Evolutionary conservation across 2,329 filamentous ascomycete genomes (phyloP), one percentile per base, ranked within the genome.

Genomic region (Aaosphaeria arxii): DNA sequence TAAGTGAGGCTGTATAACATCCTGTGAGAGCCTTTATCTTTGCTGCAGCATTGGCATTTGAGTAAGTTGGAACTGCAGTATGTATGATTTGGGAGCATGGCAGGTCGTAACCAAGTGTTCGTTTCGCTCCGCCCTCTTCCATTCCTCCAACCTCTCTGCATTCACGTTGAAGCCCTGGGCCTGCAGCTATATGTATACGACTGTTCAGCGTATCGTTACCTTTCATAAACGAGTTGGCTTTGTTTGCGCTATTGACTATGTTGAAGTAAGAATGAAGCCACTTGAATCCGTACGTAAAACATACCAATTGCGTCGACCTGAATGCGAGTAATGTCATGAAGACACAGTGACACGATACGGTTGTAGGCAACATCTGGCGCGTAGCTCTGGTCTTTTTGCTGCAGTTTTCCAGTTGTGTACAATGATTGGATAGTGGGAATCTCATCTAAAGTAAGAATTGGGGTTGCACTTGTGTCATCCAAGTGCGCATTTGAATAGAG

Each of bases 281-380:
- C n/a, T 9, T 36, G 33, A 9, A n/a, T 9, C 7, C 7, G 11
- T 61, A 62, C 1, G 64, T 58, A 39, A 60, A 64, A 39, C 65
- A 69, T 7, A 71, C 61, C 17, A 36, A 71, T 69, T 7, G 65
- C 65, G 39, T 68, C 67, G 0, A 68, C 65, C 28, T 59, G 55
- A 4, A 71, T 31, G n/a, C 53, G 56, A 1, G 64, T 69, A 5
- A 71, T 44, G 30, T 70, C 63, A 42, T 65, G 53, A 39, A 54
- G 55, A 35, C 59, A 59, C 35, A 69, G 61, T 1, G 62, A 65
- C 11, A 70, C 55, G 5, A 62, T 51, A 13, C 52, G 52, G 7
- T 70, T 70, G 51, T 67, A 63, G 1, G 47, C 28, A 47, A 63
- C 60, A 24, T 64, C 67, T 3, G 64, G 59, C 7, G 53, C 51